Percentiles rank a stretch among this genome's conserved stretches.
Conservation (phyloP, 371 early-diverging fungal genomes). For the Phascolomyces articulosus region DNA sequence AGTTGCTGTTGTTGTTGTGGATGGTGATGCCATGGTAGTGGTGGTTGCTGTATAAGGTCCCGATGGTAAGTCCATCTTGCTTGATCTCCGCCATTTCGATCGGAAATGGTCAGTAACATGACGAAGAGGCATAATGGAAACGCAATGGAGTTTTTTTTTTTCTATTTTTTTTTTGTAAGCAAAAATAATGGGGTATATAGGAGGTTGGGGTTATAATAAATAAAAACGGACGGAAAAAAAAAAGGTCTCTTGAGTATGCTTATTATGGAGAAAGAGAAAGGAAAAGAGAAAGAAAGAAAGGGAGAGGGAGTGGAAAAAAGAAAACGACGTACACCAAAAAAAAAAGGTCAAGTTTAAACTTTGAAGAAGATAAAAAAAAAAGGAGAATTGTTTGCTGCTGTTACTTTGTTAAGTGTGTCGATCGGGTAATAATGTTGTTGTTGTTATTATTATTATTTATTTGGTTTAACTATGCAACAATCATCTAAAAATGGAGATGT, state of each 20-base stretch:
- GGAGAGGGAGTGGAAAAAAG: background rate
- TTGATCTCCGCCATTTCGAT: slow-evolving; percentile 39
- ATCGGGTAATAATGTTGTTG: slow-evolving; percentile 4
- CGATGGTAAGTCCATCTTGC: slow-evolving; percentile 43
- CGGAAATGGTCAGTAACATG: slow-evolving; percentile 39
- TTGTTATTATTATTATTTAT: background rate
- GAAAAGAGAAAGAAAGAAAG: slow-evolving; percentile 10
- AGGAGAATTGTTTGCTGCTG: background rate
- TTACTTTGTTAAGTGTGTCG: too few relatives aligned
- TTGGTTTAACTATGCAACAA: too few relatives aligned
- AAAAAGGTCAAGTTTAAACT: background rate
- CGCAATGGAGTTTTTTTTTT: background rate
- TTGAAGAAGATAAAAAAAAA: slow-evolving; percentile 1
- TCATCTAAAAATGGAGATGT: slow-evolving; percentile 5
- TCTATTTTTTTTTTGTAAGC: background rate
- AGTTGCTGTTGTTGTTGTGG: slow-evolving; percentile 8
- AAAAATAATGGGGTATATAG: slow-evolving; percentile 9
- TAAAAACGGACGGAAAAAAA: slow-evolving; percentile 10
- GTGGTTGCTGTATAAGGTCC: background rate
- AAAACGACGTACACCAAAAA: background rate
- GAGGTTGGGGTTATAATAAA: background rate
- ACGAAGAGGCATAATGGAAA: slow-evolving; percentile 36
- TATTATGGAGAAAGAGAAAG: slow-evolving; percentile 6
- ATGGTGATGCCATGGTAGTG: too few relatives aligned
- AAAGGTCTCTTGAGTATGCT: too few relatives aligned